Conservation (phyloP, 2,329 filamentous ascomycete genomes). For the Orbilia ellipsospora region DNA sequence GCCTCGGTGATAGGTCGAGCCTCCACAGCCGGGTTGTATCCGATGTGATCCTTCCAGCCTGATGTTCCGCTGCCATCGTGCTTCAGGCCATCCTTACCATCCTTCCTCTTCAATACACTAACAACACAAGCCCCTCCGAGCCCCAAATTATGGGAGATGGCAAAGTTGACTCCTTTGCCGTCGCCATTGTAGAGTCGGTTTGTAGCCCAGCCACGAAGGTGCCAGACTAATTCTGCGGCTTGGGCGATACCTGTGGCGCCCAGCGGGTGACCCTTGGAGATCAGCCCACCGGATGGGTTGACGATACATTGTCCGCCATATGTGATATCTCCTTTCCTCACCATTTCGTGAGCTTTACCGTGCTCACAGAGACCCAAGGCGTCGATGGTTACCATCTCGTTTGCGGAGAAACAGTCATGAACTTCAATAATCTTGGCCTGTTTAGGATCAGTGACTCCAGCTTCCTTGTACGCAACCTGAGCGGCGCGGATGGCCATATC, state of each 20-base stretch:
- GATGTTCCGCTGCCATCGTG: constrained; percentile 63
- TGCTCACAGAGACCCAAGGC: constrained; percentile 80
- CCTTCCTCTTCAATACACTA: constrained; percentile 86
- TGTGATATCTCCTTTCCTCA: constrained; percentile 86
- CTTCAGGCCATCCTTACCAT: constrained; percentile 72
- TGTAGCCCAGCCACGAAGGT: constrained; percentile 94
- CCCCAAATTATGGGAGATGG: constrained; percentile 92
- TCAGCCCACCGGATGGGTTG: constrained; percentile 93
- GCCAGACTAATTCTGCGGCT: constrained; percentile 95
- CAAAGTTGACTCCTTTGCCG: constrained; percentile 70
- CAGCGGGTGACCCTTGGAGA: constrained; percentile 94
- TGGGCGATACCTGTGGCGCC: constrained; percentile 95
- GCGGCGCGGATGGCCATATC: constrained; percentile 82
- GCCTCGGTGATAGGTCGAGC: constrained; percentile 86
- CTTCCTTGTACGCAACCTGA: constrained; percentile 77
- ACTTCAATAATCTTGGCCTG: constrained; percentile 89
- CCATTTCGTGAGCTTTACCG: constrained; percentile 91
- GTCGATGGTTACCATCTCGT: constrained; percentile 91
- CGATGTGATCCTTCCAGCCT: constrained; percentile 74
- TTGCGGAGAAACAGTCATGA: constrained; percentile 96
- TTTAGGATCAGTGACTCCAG: constrained; percentile 71
- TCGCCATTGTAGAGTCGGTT: constrained; percentile 75
- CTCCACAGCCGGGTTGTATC: constrained; percentile 91
- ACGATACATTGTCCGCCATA: constrained; percentile 82
- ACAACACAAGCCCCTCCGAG: constrained; percentile 91